These are phyloP conservation scores for Byssochlamys sp. DNA, from an alignment of 2,329 filamentous ascomycete genomes.

Conservation along the genomic window DNA sequence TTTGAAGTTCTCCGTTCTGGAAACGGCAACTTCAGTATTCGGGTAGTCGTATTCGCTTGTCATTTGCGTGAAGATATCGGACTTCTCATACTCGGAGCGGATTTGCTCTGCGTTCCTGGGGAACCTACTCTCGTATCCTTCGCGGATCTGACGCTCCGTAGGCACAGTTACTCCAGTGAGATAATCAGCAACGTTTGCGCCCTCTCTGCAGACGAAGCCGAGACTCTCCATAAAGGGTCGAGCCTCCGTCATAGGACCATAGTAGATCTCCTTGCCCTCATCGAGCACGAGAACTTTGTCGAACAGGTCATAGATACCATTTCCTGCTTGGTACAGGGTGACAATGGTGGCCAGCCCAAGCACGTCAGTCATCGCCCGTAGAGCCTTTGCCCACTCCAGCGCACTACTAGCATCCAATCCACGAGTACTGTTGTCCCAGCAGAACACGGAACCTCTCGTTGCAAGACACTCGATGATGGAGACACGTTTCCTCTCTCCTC, in stretches of 20 bases:
- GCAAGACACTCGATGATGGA: slow-evolving; percentile 58
- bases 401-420: slow-evolving; percentile 59
- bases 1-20: slow-evolving; percentile 46
- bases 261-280: slow-evolving; percentile 56
- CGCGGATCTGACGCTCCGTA: slow-evolving; percentile 37
- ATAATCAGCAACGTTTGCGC: slow-evolving; percentile 57
- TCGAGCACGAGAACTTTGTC: slow-evolving; percentile 62
- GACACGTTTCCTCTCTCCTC: slow-evolving; percentile 60
- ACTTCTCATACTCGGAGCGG: slow-evolving; percentile 43
- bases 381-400: slow-evolving; percentile 50
- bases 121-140: slow-evolving; percentile 36
- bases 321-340: slow-evolving; percentile 60
- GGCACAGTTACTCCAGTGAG: slow-evolving; percentile 56
- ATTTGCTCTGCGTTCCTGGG: slow-evolving; percentile 38
- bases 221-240: slow-evolving; percentile 55
- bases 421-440: slow-evolving; percentile 59
- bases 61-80: slow-evolving; percentile 43
- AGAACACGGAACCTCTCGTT: slow-evolving; percentile 49
- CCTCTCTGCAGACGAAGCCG: slow-evolving; percentile 54
- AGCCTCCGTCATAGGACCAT: slow-evolving; percentile 51
- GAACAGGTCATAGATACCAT: slow-evolving; percentile 60
- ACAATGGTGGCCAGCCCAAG: slow-evolving; percentile 52
- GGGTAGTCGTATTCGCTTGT: slow-evolving; percentile 50
- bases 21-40: slow-evolving; percentile 38
- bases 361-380: slow-evolving; percentile 57